These are phyloP conservation scores for Gnomoniopsis smithogilvyi DNA, from an alignment of 2,329 filamentous ascomycete genomes.

Conservation along the genomic window DNA sequence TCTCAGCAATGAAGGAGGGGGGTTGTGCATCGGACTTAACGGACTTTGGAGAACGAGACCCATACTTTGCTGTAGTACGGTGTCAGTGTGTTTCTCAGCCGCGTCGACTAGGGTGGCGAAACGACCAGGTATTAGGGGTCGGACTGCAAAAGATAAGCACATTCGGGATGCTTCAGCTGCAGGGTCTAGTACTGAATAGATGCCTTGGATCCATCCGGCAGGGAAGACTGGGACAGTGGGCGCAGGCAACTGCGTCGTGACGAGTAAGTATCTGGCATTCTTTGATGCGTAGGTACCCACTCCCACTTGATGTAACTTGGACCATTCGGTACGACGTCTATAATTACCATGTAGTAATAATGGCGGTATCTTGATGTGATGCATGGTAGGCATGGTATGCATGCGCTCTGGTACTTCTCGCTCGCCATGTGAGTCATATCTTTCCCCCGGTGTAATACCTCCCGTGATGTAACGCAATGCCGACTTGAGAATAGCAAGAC, in stretches of 20 bases:
- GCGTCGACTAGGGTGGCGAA: background rate
- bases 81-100: background rate
- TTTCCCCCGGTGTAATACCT: background rate
- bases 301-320: background rate
- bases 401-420: background rate
- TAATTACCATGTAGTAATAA: background rate
- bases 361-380: background rate
- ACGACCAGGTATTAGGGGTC: no score
- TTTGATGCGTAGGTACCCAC: background rate
- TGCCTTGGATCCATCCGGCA: no score
- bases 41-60: slow-evolving; percentile 3
- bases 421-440: background rate
- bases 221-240: no score
- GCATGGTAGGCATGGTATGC: background rate
- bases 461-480: no score
- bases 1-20: background rate
- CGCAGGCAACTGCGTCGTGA: no score
- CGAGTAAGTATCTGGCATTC: background rate
- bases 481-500: no score
- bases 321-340: no score
- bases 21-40: slow-evolving; percentile 2
- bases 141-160: no score
- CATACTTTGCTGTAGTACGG: background rate
- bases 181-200: no score
- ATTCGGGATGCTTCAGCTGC: no score